These are phyloP conservation scores for Circinella umbellata DNA, from an alignment of 371 early-diverging fungal species.

Conservation along the genomic window DNA sequence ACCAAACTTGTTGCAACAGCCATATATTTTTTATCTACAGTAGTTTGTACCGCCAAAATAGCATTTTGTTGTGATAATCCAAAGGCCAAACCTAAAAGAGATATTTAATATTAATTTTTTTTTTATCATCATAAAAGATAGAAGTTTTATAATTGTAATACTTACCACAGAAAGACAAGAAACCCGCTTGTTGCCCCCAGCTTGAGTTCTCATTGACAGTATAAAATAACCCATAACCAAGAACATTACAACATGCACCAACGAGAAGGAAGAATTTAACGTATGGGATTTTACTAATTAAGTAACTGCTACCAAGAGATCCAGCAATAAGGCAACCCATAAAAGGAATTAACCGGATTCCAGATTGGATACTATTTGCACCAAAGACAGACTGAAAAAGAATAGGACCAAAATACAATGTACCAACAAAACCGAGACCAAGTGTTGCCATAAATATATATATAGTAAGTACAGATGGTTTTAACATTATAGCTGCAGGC, in stretches of 20 bases:
- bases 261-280: slow-evolving; percentile 34
- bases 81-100: slow-evolving; percentile 43
- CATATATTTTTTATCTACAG: slow-evolving; percentile 55
- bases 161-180: slow-evolving; percentile 34
- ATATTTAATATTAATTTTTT: not conserved
- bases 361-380: slow-evolving; percentile 41
- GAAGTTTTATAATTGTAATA: too few relatives aligned
- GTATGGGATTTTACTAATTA: slow-evolving; percentile 27
- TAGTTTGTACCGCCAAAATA: slow-evolving; percentile 63
- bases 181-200: slow-evolving; percentile 48
- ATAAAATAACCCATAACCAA: slow-evolving; percentile 48
- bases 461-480: slow-evolving; percentile 11
- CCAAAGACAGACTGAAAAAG: slow-evolving; percentile 58
- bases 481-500: slow-evolving; percentile 16
- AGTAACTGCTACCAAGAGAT: slow-evolving; percentile 36
- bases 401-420: slow-evolving; percentile 73
- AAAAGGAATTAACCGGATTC: slow-evolving; percentile 49
- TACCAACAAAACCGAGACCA: slow-evolving; percentile 57
- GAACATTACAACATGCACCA: slow-evolving; percentile 36
- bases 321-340: slow-evolving; percentile 47
- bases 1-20: slow-evolving; percentile 66
- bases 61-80: slow-evolving; percentile 70
- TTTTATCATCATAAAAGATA: too few relatives aligned
- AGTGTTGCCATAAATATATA: slow-evolving; percentile 15
- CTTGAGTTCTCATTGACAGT: slow-evolving; percentile 36